phyloP scores from a whole-genome alignment of 1,284 basidiomycete species.

The Pisolithus thermaeus region DNA sequence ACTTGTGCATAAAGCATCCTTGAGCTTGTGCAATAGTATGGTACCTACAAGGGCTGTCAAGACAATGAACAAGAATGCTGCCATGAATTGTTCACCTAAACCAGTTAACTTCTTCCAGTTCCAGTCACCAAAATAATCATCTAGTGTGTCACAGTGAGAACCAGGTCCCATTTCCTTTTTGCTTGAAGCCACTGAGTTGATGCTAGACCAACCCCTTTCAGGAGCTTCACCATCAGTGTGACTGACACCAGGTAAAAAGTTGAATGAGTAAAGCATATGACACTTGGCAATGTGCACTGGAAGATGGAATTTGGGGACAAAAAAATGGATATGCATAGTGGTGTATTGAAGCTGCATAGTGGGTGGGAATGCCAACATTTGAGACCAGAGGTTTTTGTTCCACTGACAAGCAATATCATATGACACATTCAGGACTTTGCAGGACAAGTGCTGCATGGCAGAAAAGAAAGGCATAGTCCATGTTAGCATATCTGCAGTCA shows the following conservation, averaged over 20 bases:
- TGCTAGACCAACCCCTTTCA: not conserved
- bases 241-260: not conserved
- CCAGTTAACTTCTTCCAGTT: not conserved
- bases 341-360: no score
- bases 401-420: slow-evolving; percentile 11
- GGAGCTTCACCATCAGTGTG: not conserved
- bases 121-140: slow-evolving; percentile 1
- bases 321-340: no score
- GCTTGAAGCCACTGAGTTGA: not conserved
- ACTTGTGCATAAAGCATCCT: no score
- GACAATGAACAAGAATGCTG: no score
- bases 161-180: slow-evolving; percentile 19
- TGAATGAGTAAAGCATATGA: not conserved
- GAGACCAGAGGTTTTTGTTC: not conserved
- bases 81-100: no score
- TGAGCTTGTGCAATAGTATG: no score
- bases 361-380: no score
- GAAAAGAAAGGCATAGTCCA: slow-evolving; percentile 21
- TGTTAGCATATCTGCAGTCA: slow-evolving; percentile 24
- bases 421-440: not conserved
- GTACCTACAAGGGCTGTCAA: no score
- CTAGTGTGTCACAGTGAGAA: slow-evolving; percentile 13
- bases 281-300: slow-evolving; percentile 7
- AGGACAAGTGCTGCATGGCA: not conserved
- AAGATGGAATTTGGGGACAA: slow-evolving; percentile 12